A percentile compares a stretch with the other conserved stretches of the same genome.
Evolutionary conservation across 306 rosid species (phyloP).

Genomic region (Abrus pulchellus): DNA sequence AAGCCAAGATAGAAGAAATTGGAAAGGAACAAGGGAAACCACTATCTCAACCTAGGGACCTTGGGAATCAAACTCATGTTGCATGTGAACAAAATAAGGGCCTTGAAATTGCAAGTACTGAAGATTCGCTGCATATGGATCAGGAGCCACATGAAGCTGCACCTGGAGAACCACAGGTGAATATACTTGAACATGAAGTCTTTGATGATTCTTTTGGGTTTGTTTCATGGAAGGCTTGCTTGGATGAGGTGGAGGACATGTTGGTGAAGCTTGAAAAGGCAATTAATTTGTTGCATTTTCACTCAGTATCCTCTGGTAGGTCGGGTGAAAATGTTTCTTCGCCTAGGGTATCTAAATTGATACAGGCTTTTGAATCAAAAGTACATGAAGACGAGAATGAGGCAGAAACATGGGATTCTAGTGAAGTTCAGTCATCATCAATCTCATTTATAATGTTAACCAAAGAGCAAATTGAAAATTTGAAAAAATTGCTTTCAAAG

Average conservation of each 20-base stretch:
- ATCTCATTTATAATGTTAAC: slow-evolving; percentile 58
- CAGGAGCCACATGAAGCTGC: slow-evolving; percentile 52
- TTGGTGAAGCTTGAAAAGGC: slow-evolving; percentile 74
- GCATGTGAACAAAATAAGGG: slow-evolving; percentile 50
- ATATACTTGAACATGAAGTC: slow-evolving; percentile 56
- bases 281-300: slow-evolving; percentile 60
- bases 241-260: slow-evolving; percentile 69
- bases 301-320: slow-evolving; percentile 55
- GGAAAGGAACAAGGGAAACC: slow-evolving; percentile 49
- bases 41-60: slow-evolving; percentile 55
- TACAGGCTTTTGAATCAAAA: slow-evolving; percentile 89
- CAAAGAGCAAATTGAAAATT: slow-evolving; percentile 64
- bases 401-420: slow-evolving; percentile 50
- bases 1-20: slow-evolving; percentile 63
- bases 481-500: slow-evolving; percentile 68
- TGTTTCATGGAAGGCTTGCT: slow-evolving; percentile 57
- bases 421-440: slow-evolving; percentile 52
- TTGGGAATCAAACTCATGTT: slow-evolving; percentile 47
- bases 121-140: slow-evolving; percentile 49
- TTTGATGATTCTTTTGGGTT: slow-evolving; percentile 65
- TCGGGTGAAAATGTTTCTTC: slow-evolving; percentile 60
- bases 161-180: slow-evolving; percentile 45
- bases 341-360: slow-evolving; percentile 79
- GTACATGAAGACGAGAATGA: slow-evolving; percentile 68
- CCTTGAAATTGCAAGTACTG: slow-evolving; percentile 49